Conservation (phyloP, 805 yeast species). For the Metschnikowia colocasiae region DNA sequence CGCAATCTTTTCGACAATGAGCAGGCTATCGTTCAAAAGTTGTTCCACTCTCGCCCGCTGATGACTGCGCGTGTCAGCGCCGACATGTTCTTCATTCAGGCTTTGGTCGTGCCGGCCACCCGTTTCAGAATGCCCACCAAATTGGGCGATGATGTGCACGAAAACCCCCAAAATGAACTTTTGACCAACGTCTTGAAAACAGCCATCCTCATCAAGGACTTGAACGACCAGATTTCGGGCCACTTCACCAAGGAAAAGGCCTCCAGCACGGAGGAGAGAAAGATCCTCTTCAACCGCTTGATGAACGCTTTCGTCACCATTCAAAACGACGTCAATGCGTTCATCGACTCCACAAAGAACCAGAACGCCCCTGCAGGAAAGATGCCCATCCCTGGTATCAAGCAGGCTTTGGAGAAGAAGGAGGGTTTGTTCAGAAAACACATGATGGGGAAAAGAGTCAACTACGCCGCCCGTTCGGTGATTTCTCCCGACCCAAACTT, state of each 20-base stretch:
- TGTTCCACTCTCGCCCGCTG: constrained; percentile 81
- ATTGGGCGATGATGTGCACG: constrained; percentile 94
- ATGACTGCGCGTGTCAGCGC: constrained; percentile 48
- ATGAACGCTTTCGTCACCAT: constrained; percentile 95
- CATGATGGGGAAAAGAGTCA: constrained; percentile 99
- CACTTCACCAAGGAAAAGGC: constrained; percentile 46
- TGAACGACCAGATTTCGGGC: constrained; percentile 75
- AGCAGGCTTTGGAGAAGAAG: constrained; percentile 96
- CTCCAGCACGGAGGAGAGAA: constrained; percentile 65
- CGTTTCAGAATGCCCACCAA: constrained; percentile 96
- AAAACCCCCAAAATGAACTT: constrained; percentile 88
- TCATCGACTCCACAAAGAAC: constrained; percentile 87
- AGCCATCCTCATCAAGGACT: constrained; percentile 76
- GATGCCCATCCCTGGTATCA: constrained; percentile 88
- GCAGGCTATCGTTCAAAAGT: constrained; percentile 57
- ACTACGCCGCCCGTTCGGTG: constrained; percentile 97
- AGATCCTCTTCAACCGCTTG: constrained; percentile 75
- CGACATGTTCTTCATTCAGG: constrained; percentile 86
- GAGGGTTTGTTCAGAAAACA: constrained; percentile 98
- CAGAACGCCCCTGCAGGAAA: constrained; percentile 67
- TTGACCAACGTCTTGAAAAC: constrained; percentile 78
- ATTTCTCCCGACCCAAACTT: constrained; percentile 98
- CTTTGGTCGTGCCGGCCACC: constrained; percentile 92
- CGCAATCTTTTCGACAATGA: constrained; percentile 74
- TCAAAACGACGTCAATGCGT: constrained; percentile 92